Evolutionary conservation across 2,329 filamentous ascomycete genomes (phyloP).

Genomic region (Septoria petroselini): DNA sequence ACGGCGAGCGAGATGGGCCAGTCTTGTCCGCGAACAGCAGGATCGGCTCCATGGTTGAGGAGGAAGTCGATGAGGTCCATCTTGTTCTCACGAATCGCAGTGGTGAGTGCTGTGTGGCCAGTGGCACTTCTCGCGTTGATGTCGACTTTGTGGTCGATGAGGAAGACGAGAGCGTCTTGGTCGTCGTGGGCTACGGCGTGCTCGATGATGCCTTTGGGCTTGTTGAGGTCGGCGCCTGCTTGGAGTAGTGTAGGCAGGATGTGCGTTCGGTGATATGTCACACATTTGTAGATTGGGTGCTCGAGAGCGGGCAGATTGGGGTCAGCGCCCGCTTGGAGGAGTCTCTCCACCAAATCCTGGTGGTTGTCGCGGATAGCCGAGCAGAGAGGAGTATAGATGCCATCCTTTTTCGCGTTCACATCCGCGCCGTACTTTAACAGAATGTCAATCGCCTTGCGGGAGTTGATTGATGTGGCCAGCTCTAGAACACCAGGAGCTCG

Average conservation of each 20-base stretch:
- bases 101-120: constrained; percentile 62
- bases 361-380: constrained; percentile 66
- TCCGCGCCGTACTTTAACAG: constrained; percentile 60
- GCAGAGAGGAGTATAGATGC: constrained; percentile 65
- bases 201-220: constrained; percentile 64
- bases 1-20: constrained; percentile 71
- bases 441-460: constrained; percentile 59
- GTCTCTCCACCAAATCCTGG: constrained; percentile 58
- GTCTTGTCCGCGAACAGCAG: constrained; percentile 62
- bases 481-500: constrained; percentile 65
- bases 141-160: constrained; percentile 59
- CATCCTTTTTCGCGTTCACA: constrained; percentile 62
- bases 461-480: constrained; percentile 61
- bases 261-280: constrained; percentile 62
- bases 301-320: constrained; percentile 58
- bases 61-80: constrained; percentile 59
- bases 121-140: constrained; percentile 59
- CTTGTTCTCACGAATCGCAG: constrained; percentile 61
- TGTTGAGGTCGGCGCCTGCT: constrained; percentile 58
- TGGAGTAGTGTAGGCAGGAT: constrained; percentile 58
- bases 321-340: constrained; percentile 54
- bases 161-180: constrained; percentile 57
- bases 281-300: constrained; percentile 65
- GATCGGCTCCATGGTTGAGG: constrained; percentile 58
- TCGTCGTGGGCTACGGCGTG: constrained; percentile 62